A percentile compares a stretch with the other conserved stretches of the same genome.
Evolutionary conservation across 2,329 filamentous ascomycete species (phyloP).

Genomic region (Ophiosphaerella narmari): DNA sequence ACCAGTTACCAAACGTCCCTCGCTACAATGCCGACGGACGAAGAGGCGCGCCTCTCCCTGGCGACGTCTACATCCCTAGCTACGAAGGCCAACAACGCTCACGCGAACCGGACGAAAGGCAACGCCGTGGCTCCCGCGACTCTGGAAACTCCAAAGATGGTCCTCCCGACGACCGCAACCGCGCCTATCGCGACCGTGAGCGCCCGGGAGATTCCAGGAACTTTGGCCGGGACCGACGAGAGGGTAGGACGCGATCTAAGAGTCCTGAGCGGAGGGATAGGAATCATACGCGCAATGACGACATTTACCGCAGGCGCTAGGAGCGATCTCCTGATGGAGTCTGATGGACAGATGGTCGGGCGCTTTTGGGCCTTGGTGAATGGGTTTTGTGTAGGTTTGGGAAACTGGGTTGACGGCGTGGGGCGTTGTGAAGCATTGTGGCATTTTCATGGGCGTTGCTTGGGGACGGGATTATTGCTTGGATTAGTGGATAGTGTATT

Average conservation of each 20-base stretch:
- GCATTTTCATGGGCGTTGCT: constrained; percentile 5
- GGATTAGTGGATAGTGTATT: not conserved
- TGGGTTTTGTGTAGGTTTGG: not conserved
- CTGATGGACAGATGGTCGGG: not conserved
- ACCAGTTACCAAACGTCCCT: constrained; percentile 42
- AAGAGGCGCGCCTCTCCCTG: constrained; percentile 26
- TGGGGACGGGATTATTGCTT: not conserved
- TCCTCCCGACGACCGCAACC: constrained; percentile 28
- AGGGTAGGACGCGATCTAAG: constrained; percentile 38
- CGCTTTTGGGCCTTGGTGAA: not conserved
- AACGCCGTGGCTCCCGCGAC: constrained; percentile 39
- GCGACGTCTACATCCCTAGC: constrained; percentile 53
- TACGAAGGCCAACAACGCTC: constrained; percentile 44
- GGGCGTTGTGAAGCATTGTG: constrained; percentile 1
- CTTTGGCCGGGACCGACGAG: constrained; percentile 33
- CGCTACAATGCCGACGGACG: constrained; percentile 35
- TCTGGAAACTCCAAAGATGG: constrained; percentile 44
- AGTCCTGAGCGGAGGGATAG: constrained; percentile 42
- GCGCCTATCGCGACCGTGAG: constrained; percentile 26
- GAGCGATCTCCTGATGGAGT: not conserved
- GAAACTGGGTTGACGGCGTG: not conserved
- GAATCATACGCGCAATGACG: constrained; percentile 28
- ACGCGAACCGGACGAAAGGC: constrained; percentile 42
- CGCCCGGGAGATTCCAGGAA: constrained; percentile 28
- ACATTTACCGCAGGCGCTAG: constrained; percentile 36